Evolutionary conservation across 2,329 filamentous ascomycete species (phyloP), one percentile per base, ranked within the genome.

Genomic region (Podosphaera aphanis): DNA sequence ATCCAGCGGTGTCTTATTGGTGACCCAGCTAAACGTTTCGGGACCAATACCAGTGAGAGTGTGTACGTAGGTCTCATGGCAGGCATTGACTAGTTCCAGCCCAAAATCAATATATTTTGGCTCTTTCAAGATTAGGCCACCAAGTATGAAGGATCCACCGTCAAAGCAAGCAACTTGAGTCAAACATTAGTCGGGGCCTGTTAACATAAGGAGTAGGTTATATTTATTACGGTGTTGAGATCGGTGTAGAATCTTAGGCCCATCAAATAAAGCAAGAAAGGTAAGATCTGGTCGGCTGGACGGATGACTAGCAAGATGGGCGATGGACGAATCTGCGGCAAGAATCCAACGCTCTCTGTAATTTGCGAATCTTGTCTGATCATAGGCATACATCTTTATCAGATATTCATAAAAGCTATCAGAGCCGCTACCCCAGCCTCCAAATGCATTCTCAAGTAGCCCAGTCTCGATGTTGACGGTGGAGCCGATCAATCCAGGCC

Each of bases 341-440:
- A 67, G 57, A 37, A 83, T 63, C 83, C 83, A 93, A 42, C 74
- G 73, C 50, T 86, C 77, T 54, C 69, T 74, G 63, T 88, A 84
- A 2, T 60, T 50, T 1, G 56, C 61, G 55, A 81, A 92, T 2
- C 73, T 68, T 5, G 59, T 53, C 0, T 73, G 67, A 56, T 88
- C 79, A 59, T 92, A 92, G 46, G 88, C 61, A 55, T 77, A 92
- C 81, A 90, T 88, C 66, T 93, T 93, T 60, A 93, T 78, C 27
- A 93, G 70, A 56, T 92, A 92, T 62, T 92, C 83, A 63, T 92
- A 93, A 63, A 79, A 92, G 38, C 76, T 83, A 60, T 92, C 83
- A 25, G 71, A 71, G 5, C 80, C 79, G 44, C 79, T 83, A 35
- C 73, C 71, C 83, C 83, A 93, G 39, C 81, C 79, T 44, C 85